phyloP scores from a whole-genome alignment of 2,329 filamentous ascomycete species.

The Colletotrichum magnum region DNA sequence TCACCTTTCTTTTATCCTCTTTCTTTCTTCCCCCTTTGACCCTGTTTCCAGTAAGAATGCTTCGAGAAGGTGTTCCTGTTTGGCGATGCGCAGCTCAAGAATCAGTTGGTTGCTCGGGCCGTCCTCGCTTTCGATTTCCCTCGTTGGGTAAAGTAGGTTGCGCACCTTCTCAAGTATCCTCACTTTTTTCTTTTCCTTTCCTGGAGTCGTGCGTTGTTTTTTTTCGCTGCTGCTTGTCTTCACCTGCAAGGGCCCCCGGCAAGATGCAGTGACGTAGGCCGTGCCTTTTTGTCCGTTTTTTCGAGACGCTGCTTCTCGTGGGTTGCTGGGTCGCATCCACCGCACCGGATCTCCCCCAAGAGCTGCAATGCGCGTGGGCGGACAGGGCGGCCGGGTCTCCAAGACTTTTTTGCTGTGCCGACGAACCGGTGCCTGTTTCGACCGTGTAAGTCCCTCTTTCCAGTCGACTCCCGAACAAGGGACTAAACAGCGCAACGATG shows the following conservation, averaged over 20 bases:
- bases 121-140: too few species aligned
- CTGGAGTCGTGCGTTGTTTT: not conserved
- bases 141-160: not conserved
- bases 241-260: constrained; percentile 10
- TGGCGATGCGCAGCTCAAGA: too few species aligned
- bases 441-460: too few species aligned
- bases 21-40: not conserved
- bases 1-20: not conserved
- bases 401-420: too few species aligned
- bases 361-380: too few species aligned
- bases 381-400: too few species aligned
- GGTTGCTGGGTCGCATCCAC: not conserved
- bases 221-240: constrained; percentile 4
- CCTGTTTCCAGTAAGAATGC: not conserved
- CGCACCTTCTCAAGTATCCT: not conserved
- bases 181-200: not conserved
- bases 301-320: not conserved
- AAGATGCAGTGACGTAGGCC: constrained; percentile 33
- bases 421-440: too few species aligned
- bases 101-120: too few species aligned
- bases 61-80: too few species aligned
- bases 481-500: constrained; percentile 11
- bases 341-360: too few species aligned
- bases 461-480: constrained; percentile 20
- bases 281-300: not conserved